phyloP scores from a whole-genome alignment of 2,329 filamentous ascomycete genomes.

The Fusarium coicis region DNA sequence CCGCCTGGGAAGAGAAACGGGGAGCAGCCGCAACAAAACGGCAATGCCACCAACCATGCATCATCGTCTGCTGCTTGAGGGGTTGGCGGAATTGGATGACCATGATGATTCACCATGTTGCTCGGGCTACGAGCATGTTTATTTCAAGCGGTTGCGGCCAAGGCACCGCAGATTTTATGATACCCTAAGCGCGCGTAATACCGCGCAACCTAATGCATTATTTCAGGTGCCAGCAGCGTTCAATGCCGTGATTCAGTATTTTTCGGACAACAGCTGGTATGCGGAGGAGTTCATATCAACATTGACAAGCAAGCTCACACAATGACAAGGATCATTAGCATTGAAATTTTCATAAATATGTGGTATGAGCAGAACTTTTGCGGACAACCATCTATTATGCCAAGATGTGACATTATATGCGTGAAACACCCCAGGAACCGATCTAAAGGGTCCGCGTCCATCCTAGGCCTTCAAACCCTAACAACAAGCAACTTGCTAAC shows the following conservation, averaged over 20 bases:
- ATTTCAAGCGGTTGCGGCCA: neutral
- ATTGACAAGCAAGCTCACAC: neutral
- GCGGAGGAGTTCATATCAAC: neutral
- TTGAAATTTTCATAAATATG: neutral
- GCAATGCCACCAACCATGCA: slow-evolving; percentile 11
- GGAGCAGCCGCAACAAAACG: slow-evolving; percentile 28
- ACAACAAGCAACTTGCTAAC: slow-evolving; percentile 16
- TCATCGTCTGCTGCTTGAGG: slow-evolving; percentile 14
- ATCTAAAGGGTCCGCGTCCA: slow-evolving; percentile 30
- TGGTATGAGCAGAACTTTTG: neutral
- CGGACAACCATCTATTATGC: slow-evolving; percentile 37
- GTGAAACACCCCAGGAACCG: slow-evolving; percentile 26
- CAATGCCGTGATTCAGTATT: neutral
- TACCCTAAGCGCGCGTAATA: slow-evolving; percentile 6
- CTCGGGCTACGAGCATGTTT: slow-evolving; percentile 21
- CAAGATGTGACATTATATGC: slow-evolving; percentile 27
- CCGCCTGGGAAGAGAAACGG: slow-evolving; percentile 21
- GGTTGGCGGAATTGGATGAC: neutral
- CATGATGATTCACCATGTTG: neutral
- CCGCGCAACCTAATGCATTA: slow-evolving; percentile 6
- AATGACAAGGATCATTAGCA: neutral
- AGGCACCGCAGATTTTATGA: neutral
- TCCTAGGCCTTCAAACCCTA: slow-evolving; percentile 3
- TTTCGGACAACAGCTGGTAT: neutral
- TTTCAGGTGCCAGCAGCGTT: neutral